Evolutionary conservation across 805 yeast genomes (phyloP).

Genomic region (Myxozyma vanderwaltii): DNA sequence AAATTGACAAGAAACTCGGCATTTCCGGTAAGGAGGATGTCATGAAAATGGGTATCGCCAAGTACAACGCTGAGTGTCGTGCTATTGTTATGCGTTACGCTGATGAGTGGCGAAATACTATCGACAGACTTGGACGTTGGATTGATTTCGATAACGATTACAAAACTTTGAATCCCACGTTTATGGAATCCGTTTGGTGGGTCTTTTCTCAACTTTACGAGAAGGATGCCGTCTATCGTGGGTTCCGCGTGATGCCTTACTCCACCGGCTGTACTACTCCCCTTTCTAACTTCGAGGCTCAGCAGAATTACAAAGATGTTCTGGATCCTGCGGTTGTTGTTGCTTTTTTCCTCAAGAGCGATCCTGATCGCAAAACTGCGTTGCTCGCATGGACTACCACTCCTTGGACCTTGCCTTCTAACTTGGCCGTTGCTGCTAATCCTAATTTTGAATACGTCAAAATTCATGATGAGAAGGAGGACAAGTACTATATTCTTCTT

Average conservation of each 20-base stretch:
- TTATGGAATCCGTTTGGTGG: constrained; percentile 99
- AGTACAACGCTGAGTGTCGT: constrained; percentile 93
- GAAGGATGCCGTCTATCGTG: constrained; percentile 89
- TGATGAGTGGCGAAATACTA: constrained; percentile 88
- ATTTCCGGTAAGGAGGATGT: constrained; percentile 94
- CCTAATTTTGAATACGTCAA: constrained; percentile 90
- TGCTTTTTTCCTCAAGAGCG: constrained; percentile 79
- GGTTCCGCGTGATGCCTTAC: constrained; percentile 97
- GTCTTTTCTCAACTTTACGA: constrained; percentile 85
- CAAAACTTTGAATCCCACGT: constrained; percentile 82
- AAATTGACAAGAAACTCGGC: constrained; percentile 95
- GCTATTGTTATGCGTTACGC: constrained; percentile 97
- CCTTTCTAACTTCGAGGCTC: constrained; percentile 96
- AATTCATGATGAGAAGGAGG: constrained; percentile 85
- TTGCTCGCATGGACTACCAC: constrained; percentile 99
- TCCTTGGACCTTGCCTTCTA: constrained; percentile 98
- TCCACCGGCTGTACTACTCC: constrained; percentile 98
- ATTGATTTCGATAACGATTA: constrained; percentile 95
- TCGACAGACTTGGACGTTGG: constrained; percentile 97
- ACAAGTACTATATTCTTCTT: constrained; percentile 76
- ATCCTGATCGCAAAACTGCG: constrained; percentile 64
- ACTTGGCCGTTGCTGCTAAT: constrained; percentile 87
- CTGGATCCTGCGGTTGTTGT: constrained; percentile 94
- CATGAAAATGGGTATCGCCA: constrained; percentile 87
- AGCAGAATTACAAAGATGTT: constrained; percentile 96